Evolutionary conservation across 2,329 filamentous ascomycete species (phyloP).

Genomic region (Verticillium isaacii): DNA sequence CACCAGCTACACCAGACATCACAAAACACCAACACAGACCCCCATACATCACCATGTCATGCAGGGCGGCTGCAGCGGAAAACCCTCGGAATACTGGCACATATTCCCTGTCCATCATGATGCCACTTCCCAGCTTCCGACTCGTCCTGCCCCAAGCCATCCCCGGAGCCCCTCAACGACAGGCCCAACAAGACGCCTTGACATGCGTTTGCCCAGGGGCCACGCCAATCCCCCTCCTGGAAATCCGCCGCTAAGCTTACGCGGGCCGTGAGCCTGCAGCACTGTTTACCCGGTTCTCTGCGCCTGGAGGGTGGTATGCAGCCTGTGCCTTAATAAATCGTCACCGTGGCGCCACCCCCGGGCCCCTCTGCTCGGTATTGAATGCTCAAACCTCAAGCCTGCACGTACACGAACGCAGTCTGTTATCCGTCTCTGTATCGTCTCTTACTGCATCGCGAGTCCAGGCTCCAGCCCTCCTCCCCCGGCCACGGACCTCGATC

Average conservation of each 20-base stretch:
- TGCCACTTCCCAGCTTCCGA: background rate
- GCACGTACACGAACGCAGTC: background rate
- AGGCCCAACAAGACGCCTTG: background rate
- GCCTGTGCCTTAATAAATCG: background rate
- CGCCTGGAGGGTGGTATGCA: background rate
- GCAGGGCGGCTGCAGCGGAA: background rate
- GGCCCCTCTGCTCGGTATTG: background rate
- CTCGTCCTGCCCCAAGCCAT: background rate
- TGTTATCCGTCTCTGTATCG: background rate
- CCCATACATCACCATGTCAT: no score
- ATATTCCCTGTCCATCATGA: background rate
- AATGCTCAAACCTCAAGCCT: background rate
- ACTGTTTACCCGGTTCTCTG: conserved; percentile 1
- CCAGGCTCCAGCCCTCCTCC: background rate
- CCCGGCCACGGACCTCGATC: conserved; percentile 2
- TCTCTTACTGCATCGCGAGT: background rate
- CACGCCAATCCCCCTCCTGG: conserved; percentile 1
- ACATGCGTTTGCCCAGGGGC: background rate
- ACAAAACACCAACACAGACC: no score
- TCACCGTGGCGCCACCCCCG: background rate
- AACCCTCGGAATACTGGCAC: background rate
- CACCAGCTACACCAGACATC: no score
- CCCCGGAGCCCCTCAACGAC: no score
- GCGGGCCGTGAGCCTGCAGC: background rate
- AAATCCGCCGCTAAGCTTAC: conserved; percentile 2